phyloP scores from a whole-genome alignment of 768 basidiomycete species.

The Fistulinella prunicolor region DNA sequence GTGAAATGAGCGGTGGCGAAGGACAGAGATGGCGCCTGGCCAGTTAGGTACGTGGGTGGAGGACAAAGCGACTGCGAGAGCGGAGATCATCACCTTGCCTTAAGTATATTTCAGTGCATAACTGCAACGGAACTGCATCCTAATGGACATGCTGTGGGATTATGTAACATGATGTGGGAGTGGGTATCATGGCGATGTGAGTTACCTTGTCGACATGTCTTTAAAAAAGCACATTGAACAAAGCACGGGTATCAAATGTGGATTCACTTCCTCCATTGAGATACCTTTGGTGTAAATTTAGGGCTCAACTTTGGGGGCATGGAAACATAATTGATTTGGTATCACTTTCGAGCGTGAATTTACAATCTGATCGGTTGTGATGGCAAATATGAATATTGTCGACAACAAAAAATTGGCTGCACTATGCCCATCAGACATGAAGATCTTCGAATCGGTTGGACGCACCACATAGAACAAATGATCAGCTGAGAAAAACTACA shows the following conservation, averaged over 20 bases:
- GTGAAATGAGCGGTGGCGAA: constrained; percentile 7
- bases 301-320: constrained; percentile 3
- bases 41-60: no score
- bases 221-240: constrained; percentile 4
- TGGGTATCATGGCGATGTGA: constrained; percentile 3
- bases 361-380: constrained; percentile 10
- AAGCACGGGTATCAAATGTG: not conserved
- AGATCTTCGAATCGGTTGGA: not conserved
- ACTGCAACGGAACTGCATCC: not conserved
- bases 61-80: not conserved
- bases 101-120: constrained; percentile 11
- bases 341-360: constrained; percentile 2
- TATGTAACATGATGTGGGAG: constrained; percentile 14
- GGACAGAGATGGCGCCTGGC: constrained; percentile 22
- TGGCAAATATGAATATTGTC: not conserved
- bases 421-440: constrained; percentile 6
- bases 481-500: constrained; percentile 12
- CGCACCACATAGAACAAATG: constrained; percentile 7
- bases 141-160: not conserved
- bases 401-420: not conserved
- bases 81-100: not conserved
- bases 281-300: constrained; percentile 2
- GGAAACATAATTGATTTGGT: constrained; percentile 11
- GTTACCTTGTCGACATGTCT: constrained; percentile 23
- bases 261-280: not conserved